Evolutionary conservation across 805 yeast genomes (phyloP).

Genomic region (Candida glaebosa): DNA sequence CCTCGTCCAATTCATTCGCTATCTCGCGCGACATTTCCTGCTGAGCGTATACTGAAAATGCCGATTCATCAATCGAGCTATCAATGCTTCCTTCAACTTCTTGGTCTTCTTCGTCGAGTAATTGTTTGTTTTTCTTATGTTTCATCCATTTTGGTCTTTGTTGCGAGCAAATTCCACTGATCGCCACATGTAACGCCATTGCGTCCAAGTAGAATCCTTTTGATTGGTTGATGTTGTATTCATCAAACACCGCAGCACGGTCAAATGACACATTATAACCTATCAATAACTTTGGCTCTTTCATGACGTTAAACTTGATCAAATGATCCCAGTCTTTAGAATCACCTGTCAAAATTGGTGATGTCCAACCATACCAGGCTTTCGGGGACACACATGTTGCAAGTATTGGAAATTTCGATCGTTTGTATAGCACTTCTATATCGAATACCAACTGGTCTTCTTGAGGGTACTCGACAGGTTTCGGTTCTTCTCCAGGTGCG

Average conservation of each 20-base stretch:
- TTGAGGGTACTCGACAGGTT: slow-evolving; percentile 59
- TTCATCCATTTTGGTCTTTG: slow-evolving; percentile 79
- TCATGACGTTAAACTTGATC: slow-evolving; percentile 61
- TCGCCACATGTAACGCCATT: slow-evolving; percentile 88
- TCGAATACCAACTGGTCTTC: slow-evolving; percentile 81
- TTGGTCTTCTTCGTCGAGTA: slow-evolving; percentile 5
- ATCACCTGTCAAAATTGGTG: slow-evolving; percentile 62
- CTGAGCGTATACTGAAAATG: slow-evolving; percentile 2
- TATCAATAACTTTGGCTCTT: slow-evolving; percentile 55
- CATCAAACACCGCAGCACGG: slow-evolving; percentile 81
- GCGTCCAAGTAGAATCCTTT: slow-evolving; percentile 84
- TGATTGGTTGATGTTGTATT: slow-evolving; percentile 64
- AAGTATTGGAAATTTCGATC: slow-evolving; percentile 69
- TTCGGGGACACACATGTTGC: slow-evolving; percentile 73
- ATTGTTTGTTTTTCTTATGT: slow-evolving; percentile 40
- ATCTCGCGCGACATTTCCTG: slow-evolving; percentile 13
- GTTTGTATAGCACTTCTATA: slow-evolving; percentile 79
- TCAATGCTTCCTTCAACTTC: too few relatives aligned
- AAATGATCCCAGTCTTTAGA: slow-evolving; percentile 51
- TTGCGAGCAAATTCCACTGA: slow-evolving; percentile 87
- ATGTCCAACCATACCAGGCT: slow-evolving; percentile 95
- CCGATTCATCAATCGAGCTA: slow-evolving; percentile 12
- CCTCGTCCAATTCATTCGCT: slow-evolving; percentile 41
- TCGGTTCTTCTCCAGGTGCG: slow-evolving; percentile 50
- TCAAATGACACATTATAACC: slow-evolving; percentile 94